Evolutionary conservation across 257 asterid genomes (phyloP).

Genomic region (Vinca minor): DNA sequence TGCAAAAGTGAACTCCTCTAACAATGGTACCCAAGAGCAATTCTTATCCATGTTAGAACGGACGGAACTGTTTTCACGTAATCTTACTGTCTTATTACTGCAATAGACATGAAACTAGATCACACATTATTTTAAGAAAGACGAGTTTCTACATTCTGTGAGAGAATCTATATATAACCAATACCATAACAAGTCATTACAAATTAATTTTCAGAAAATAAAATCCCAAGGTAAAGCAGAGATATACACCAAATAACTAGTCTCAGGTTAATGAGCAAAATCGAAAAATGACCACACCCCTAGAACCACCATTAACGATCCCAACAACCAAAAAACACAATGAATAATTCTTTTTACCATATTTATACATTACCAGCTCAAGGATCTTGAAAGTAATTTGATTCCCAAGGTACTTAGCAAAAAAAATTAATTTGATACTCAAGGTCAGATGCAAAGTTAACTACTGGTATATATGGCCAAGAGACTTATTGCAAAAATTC

Average conservation of each 20-base stretch:
- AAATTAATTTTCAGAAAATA: not conserved
- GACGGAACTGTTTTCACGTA: slow-evolving; percentile 13
- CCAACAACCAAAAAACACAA: slow-evolving; percentile 5
- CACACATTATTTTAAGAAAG: not conserved
- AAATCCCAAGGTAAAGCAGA: not conserved
- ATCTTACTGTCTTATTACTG: slow-evolving; percentile 33
- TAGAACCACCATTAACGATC: not conserved
- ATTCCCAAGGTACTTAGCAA: too few species aligned
- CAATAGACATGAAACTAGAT: slow-evolving; percentile 11
- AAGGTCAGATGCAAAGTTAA: not conserved
- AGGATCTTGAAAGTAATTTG: not conserved
- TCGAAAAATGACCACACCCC: slow-evolving; percentile 1
- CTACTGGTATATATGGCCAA: not conserved
- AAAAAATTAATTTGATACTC: too few species aligned
- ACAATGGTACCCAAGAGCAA: slow-evolving; percentile 49
- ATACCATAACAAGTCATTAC: not conserved
- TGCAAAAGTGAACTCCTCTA: slow-evolving; percentile 67
- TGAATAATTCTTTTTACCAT: not conserved
- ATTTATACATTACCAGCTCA: not conserved
- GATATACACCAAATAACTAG: not conserved
- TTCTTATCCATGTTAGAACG: slow-evolving; percentile 33
- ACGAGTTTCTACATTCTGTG: not conserved
- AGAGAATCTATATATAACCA: not conserved
- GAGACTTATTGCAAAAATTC: not conserved
- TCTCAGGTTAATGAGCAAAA: slow-evolving; percentile 5